Evolutionary conservation across 108 stramenopile species (phyloP).

Genomic region (Skeletonema tropicum): DNA sequence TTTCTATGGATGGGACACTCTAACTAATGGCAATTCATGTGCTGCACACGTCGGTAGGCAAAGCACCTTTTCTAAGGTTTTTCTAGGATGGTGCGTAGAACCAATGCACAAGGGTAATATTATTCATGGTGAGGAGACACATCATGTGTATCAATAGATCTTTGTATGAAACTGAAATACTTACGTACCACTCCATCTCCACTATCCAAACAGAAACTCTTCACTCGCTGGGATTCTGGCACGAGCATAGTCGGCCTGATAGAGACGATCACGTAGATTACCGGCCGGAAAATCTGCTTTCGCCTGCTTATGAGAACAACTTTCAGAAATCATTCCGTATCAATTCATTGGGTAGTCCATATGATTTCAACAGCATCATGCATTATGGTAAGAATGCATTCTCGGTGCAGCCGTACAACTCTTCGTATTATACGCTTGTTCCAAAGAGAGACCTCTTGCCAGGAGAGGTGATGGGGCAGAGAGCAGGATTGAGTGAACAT

Average conservation of each 20-base stretch:
- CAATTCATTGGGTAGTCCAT: conserved; percentile 40
- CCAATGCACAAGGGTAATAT: conserved; percentile 32
- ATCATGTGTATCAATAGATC: conserved; percentile 1
- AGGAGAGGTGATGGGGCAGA: conserved; percentile 46
- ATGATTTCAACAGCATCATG: conserved; percentile 57
- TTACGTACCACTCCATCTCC: background rate
- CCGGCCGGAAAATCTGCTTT: conserved; percentile 29
- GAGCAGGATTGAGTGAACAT: conserved; percentile 32
- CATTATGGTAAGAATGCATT: conserved; percentile 50
- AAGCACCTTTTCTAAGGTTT: conserved; percentile 18
- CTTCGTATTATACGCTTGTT: background rate
- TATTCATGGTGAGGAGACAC: conserved; percentile 54
- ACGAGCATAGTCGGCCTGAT: conserved; percentile 58
- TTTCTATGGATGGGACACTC: conserved; percentile 6
- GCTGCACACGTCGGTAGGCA: conserved; percentile 38
- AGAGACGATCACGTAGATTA: conserved; percentile 51
- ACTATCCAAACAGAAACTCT: too few species aligned
- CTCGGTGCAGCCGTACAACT: background rate
- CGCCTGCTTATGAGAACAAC: conserved; percentile 16
- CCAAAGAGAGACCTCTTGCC: conserved; percentile 1
- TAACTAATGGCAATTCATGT: conserved; percentile 3
- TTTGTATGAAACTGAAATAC: too few species aligned
- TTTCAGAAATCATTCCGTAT: conserved; percentile 29
- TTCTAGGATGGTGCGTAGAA: conserved; percentile 34
- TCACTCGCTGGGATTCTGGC: conserved; percentile 64